These are phyloP conservation scores for Trichocomaceae sp. DNA, from an alignment of 2,329 filamentous ascomycete species.

Conservation along the genomic window DNA sequence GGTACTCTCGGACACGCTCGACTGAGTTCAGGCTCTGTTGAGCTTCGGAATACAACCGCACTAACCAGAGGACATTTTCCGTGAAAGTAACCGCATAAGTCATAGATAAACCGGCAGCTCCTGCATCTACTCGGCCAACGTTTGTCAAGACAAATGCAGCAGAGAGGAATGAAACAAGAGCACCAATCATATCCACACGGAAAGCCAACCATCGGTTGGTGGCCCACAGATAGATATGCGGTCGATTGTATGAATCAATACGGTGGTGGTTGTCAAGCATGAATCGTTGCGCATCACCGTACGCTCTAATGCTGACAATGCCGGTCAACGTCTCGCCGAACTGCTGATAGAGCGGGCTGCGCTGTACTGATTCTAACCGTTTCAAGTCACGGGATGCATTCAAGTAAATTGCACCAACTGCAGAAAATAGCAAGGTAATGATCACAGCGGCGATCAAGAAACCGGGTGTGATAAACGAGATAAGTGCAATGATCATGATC, in stretches of 20 bases:
- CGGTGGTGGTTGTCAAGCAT: constrained; percentile 81
- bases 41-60: constrained; percentile 86
- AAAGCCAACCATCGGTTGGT: constrained; percentile 95
- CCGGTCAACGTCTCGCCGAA: constrained; percentile 93
- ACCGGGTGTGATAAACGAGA: constrained; percentile 79
- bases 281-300: constrained; percentile 88
- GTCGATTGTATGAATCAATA: constrained; percentile 85
- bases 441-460: constrained; percentile 83
- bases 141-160: constrained; percentile 84
- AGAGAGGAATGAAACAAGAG: constrained; percentile 87
- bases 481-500: constrained; percentile 78
- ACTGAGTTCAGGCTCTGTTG: constrained; percentile 99
- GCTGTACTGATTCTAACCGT: constrained; percentile 84
- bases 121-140: constrained; percentile 76
- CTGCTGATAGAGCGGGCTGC: constrained; percentile 93
- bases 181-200: constrained; percentile 82
- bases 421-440: constrained; percentile 74
- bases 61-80: constrained; percentile 94
- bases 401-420: constrained; percentile 82
- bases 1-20: constrained; percentile 93
- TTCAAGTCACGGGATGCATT: constrained; percentile 92
- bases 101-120: constrained; percentile 85
- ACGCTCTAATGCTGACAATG: constrained; percentile 94
- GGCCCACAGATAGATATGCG: constrained; percentile 94
- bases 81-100: constrained; percentile 96